phyloP scores from a whole-genome alignment of 225 moss, liverwort and hornwort genomes.

The Sphagnum tenellum region DNA sequence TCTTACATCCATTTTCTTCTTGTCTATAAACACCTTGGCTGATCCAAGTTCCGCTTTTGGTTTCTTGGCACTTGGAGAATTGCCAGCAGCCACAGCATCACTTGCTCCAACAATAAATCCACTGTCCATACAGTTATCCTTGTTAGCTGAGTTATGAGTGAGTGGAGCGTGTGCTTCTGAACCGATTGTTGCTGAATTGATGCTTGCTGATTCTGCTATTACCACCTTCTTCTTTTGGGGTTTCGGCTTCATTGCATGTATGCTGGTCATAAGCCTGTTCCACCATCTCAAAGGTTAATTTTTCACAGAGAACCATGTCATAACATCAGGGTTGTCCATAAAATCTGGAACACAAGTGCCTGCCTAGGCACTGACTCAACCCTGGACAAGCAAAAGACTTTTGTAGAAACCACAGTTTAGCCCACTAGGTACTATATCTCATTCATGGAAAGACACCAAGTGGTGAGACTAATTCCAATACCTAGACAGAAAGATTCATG shows the following conservation, averaged over 20 bases:
- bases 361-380: too few relatives aligned
- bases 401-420: too few relatives aligned
- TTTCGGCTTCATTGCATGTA: constrained; percentile 57
- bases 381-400: too few relatives aligned
- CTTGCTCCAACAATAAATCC: constrained; percentile 23
- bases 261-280: constrained; percentile 52
- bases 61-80: constrained; percentile 44
- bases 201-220: constrained; percentile 51
- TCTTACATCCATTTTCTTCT: constrained; percentile 56
- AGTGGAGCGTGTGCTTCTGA: constrained; percentile 33
- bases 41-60: constrained; percentile 46
- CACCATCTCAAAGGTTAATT: neutral
- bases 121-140: constrained; percentile 27
- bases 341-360: too few relatives aligned
- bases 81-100: constrained; percentile 23
- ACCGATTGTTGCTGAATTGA: constrained; percentile 19
- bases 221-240: constrained; percentile 32
- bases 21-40: constrained; percentile 35
- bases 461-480: too few relatives aligned
- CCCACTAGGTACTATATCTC: too few relatives aligned
- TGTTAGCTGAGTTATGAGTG: constrained; percentile 42
- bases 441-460: too few relatives aligned
- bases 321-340: too few relatives aligned
- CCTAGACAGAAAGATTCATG: too few relatives aligned
- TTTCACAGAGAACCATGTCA: too few relatives aligned